Evolutionary conservation across 1,284 basidiomycete genomes (phyloP), one percentile per base, ranked within the genome.

Genomic region (Microbotryum lychnidis-dioicae): DNA sequence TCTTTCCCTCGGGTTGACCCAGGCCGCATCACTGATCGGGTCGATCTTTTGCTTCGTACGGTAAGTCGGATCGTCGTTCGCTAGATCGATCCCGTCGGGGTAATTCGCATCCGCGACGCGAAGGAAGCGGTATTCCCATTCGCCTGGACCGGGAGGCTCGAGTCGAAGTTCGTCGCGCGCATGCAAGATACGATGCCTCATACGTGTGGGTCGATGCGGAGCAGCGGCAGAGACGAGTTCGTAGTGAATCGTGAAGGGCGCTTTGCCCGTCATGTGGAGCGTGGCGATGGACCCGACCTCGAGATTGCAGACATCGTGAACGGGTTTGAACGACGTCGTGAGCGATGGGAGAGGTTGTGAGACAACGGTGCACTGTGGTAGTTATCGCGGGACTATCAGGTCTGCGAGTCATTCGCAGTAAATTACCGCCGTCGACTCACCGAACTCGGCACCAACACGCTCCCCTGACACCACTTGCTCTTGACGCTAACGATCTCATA

Each of bases 251-350:
- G 80, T 79, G 81, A 97, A 97, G 2, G 94, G 94, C 42, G 92
- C 87, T 2, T 84, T 87, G 23, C 94, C 94, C 49, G 87, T 88
- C 50, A 97, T 80, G 54, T 92, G 83, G 51, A 97, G 84, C 16
- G 86, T 84, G 6, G 89, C 90, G 29, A 87, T 87, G 55, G 94
- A 87, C 10, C 94, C 94, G 29, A 89, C 92, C 68, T 97, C 91
- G 16, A 92, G 91, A 44, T 91, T 91, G 74, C 92, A 97, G 64
- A 62, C 69, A 57, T 69, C 94, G 70, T 93, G 88, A 68, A 97
- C 87, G 57, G 87, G 86, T 71, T 86, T 87, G 82, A 92, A 91
- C 73, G 87, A 83, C 67, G 96, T 89, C 71, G 91, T 52, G 25
- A 70, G 59, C 0, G 67, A 67, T 8, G 71, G 71, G 3, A 56